These are phyloP conservation scores for Imleria badia DNA, from an alignment of 768 basidiomycete species.

Conservation along the genomic window DNA sequence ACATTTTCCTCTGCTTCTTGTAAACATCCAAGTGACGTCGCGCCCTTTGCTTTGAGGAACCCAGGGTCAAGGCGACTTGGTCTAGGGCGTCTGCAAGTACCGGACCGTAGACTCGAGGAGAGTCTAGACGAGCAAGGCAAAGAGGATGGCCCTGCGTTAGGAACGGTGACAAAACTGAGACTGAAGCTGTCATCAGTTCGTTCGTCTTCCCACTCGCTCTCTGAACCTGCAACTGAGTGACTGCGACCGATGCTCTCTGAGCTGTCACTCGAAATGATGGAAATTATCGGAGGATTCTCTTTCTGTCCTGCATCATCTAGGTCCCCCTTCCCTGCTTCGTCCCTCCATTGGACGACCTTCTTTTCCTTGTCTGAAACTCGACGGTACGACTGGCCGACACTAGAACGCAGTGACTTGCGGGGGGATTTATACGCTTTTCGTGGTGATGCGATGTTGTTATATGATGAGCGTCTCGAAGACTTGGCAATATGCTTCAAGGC, in stretches of 20 bases:
- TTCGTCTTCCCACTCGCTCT: conserved; percentile 91
- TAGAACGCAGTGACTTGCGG: conserved; percentile 71
- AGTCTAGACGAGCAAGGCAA: conserved; percentile 36
- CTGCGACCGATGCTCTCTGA: conserved; percentile 29
- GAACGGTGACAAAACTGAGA: conserved; percentile 46
- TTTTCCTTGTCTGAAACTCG: conserved; percentile 64
- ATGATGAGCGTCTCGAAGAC: conserved; percentile 45
- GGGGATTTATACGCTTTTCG: conserved; percentile 58
- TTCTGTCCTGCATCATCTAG: conserved; percentile 60
- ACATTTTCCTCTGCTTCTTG: conserved; percentile 69
- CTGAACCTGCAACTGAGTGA: conserved; percentile 59
- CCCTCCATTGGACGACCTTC: conserved; percentile 85
- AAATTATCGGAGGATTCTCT: conserved; percentile 15
- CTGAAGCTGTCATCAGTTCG: conserved; percentile 77
- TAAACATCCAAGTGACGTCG: conserved; percentile 57
- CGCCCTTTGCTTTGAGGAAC: conserved; percentile 59
- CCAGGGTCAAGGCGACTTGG: conserved; percentile 67
- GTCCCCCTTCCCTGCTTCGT: conserved; percentile 81
- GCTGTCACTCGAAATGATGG: conserved; percentile 39
- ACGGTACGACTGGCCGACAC: conserved; percentile 58
- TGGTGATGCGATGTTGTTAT: conserved; percentile 43
- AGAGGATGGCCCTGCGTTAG: conserved; percentile 26
- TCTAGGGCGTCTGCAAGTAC: conserved; percentile 46
- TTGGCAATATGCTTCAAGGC: conserved; percentile 43
- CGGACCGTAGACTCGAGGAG: conserved; percentile 14